phyloP scores from a whole-genome alignment of 2,329 filamentous ascomycete species.

The Trichoderma semiorbis region DNA sequence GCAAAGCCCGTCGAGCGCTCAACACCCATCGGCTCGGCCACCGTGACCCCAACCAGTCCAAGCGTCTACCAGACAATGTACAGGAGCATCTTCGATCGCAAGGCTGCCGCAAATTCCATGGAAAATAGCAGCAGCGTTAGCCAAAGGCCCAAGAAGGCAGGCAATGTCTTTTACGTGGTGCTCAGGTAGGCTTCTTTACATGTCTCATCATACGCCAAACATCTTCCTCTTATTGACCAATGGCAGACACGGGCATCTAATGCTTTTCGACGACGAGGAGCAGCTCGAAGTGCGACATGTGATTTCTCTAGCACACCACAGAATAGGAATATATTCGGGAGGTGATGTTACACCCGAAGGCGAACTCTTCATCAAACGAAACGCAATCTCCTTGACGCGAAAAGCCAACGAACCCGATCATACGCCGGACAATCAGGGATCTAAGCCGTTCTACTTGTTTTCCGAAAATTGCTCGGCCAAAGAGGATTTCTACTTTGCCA shows the following conservation, averaged over 20 bases:
- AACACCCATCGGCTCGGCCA: conserved; percentile 71
- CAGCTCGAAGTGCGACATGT: conserved; percentile 96
- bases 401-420: conserved; percentile 53
- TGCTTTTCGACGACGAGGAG: conserved; percentile 95
- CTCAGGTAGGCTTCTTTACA: conserved; percentile 58
- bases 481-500: conserved; percentile 95
- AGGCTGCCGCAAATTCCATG: conserved; percentile 46
- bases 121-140: conserved; percentile 49
- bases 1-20: conserved; percentile 86
- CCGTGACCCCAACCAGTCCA: conserved; percentile 74
- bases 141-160: conserved; percentile 60
- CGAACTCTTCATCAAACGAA: conserved; percentile 93
- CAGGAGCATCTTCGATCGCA: conserved; percentile 88
- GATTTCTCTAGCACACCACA: conserved; percentile 84
- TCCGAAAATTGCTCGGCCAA: conserved; percentile 95
- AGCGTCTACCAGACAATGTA: conserved; percentile 99
- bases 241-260: conserved; percentile 83
- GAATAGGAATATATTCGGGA: conserved; percentile 80
- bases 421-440: conserved; percentile 53
- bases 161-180: conserved; percentile 92
- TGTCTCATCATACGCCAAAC: neutral
- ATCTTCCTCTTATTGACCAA: neutral
- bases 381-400: conserved; percentile 78
- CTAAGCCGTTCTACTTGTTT: conserved; percentile 90
- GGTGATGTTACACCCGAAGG: conserved; percentile 77